These are phyloP conservation scores for Gaertneriomyces sp. DNA, from an alignment of 192 early-diverging fungal species.

Conservation along the genomic window DNA sequence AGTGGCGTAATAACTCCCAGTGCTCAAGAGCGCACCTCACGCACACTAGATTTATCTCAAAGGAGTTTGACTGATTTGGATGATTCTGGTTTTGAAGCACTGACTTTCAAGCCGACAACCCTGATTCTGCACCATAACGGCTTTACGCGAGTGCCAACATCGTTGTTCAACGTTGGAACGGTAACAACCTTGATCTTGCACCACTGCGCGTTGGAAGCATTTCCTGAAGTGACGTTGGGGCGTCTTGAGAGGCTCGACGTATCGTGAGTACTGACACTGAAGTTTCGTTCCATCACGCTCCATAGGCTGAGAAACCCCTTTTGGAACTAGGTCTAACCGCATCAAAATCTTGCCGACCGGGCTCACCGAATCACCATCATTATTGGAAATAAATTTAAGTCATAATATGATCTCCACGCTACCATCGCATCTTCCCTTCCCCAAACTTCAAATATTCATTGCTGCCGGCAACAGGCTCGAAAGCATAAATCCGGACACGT, in stretches of 20 bases:
- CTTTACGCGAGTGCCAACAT: slow-evolving; percentile 9
- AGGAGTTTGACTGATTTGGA: slow-evolving; percentile 6
- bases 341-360: not conserved
- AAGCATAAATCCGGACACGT: slow-evolving; percentile 9
- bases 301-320: too few species aligned
- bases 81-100: not conserved
- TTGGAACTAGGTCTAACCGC: not conserved
- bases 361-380: slow-evolving; percentile 14
- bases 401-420: slow-evolving; percentile 30
- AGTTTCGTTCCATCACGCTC: too few species aligned
- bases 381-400: slow-evolving; percentile 36
- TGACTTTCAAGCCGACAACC: slow-evolving; percentile 8
- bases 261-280: too few species aligned
- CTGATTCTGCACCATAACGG: slow-evolving; percentile 23
- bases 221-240: too few species aligned
- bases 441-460: slow-evolving; percentile 13
- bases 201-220: not conserved
- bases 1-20: not conserved
- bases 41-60: slow-evolving; percentile 20
- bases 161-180: not conserved
- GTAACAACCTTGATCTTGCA: slow-evolving; percentile 18
- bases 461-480: slow-evolving; percentile 7
- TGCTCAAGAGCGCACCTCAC: slow-evolving; percentile 16
- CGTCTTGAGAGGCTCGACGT: too few species aligned
- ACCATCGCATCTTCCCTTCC: slow-evolving; percentile 7